These are phyloP conservation scores for Alternaria novae-zelandiae DNA, from an alignment of 2,329 filamentous ascomycete species.

Conservation along the genomic window DNA sequence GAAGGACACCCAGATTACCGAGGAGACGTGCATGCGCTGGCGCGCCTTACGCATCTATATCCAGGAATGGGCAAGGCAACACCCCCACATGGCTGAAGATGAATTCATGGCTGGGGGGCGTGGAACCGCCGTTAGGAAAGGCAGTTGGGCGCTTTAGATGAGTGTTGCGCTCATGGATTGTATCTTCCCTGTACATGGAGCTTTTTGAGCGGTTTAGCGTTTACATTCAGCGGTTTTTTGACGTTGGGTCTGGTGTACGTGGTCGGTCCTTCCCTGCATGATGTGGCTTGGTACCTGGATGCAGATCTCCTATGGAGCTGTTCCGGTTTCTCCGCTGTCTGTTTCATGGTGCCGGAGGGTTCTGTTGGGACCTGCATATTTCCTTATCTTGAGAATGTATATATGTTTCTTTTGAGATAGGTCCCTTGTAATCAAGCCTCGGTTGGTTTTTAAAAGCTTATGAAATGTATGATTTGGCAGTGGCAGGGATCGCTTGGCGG, in stretches of 20 bases:
- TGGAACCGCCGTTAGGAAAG: slow-evolving; percentile 55
- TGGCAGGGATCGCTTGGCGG: background rate
- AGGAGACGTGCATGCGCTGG: slow-evolving; percentile 74
- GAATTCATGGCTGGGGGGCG: slow-evolving; percentile 37
- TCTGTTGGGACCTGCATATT: background rate
- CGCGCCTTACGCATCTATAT: slow-evolving; percentile 83
- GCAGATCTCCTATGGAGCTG: slow-evolving; percentile 4
- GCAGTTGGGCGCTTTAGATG: slow-evolving; percentile 54
- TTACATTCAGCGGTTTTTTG: slow-evolving; percentile 5
- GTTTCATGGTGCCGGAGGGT: background rate
- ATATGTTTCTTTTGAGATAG: background rate
- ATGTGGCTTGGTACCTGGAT: background rate
- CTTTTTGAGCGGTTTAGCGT: slow-evolving; percentile 28
- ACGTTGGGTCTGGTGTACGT: background rate
- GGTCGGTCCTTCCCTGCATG: background rate
- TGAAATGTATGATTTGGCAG: background rate
- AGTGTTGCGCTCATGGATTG: background rate
- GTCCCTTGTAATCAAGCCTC: slow-evolving; percentile 2
- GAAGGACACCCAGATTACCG: slow-evolving; percentile 58
- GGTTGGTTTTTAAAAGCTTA: background rate
- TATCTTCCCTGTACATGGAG: slow-evolving; percentile 4
- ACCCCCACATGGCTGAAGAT: slow-evolving; percentile 67
- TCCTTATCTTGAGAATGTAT: background rate
- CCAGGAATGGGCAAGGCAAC: slow-evolving; percentile 86
- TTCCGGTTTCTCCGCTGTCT: background rate